Percentiles rank a stretch among this genome's conserved stretches.
These are phyloP conservation scores for Chaetothyriales sp. DNA, from an alignment of 2,329 filamentous ascomycete genomes.

Conservation along the genomic window DNA sequence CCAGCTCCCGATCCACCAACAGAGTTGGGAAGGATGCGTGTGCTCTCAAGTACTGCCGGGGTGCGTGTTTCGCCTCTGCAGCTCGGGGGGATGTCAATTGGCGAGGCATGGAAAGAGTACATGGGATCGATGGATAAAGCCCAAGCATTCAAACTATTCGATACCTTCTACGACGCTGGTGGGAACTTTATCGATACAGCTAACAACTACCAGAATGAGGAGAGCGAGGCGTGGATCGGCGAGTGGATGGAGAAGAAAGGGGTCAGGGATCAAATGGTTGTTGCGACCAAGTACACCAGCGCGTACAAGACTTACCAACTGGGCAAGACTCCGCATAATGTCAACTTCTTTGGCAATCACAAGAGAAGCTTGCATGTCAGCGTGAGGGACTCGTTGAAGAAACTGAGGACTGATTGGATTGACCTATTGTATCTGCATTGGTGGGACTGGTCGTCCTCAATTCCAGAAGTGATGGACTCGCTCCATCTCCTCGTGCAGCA, in stretches of 20 bases:
- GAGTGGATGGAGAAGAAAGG: constrained; percentile 37
- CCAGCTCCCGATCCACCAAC: constrained; percentile 40
- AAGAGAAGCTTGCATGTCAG: constrained; percentile 29
- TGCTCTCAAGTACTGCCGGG: constrained; percentile 50
- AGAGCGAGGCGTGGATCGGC: constrained; percentile 52
- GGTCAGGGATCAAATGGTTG: constrained; percentile 53
- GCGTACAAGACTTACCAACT: constrained; percentile 33
- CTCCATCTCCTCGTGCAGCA: constrained; percentile 25
- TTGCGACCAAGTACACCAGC: constrained; percentile 55
- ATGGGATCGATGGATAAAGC: constrained; percentile 53
- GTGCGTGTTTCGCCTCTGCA: constrained; percentile 52
- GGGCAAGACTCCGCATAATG: constrained; percentile 24
- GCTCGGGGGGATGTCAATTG: constrained; percentile 26
- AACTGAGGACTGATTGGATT: constrained; percentile 39
- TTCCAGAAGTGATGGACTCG: constrained; percentile 27
- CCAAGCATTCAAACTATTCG: constrained; percentile 47
- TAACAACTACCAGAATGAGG: constrained; percentile 52
- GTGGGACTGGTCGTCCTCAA: constrained; percentile 32
- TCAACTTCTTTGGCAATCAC: constrained; percentile 33
- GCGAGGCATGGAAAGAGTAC: constrained; percentile 24
- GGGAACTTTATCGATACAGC: constrained; percentile 62
- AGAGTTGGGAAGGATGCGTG: constrained; percentile 47
- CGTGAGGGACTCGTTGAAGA: constrained; percentile 30
- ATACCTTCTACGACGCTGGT: constrained; percentile 47
- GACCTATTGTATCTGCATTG: constrained; percentile 43